Base-by-base conservation (phyloP, 306 rosid species). In the Clitoria ternatea region DNA sequence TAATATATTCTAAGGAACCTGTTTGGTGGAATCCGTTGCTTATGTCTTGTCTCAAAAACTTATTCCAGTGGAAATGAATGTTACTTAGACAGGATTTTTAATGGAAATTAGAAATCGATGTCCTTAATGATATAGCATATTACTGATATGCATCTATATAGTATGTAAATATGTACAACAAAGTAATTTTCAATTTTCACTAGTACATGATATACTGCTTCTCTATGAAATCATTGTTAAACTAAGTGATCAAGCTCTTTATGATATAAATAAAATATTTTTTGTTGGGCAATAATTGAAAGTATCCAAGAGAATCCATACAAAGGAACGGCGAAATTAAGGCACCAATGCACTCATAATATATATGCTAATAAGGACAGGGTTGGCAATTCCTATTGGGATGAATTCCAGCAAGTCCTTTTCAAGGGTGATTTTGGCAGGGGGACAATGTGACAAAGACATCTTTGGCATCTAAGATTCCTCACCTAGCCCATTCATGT, bases 361-460 rank as follows among this genome's bases (percentile, higher is more conserved):
- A 59, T 17, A 76, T 54, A 75, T 20, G 56, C 30, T 63, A 72
- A 72, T 23, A 20, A 57, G 23, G 87, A 76, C 92, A 85, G 72
- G 59, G 77, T 32, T 75, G 84, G 80, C 35, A 79, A 64, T 43
- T 57, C 59, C 23, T 39, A 67, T 66, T 63, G 69, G 73, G 79
- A 83, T 43, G 55, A 61, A 57, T 23, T 33, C 61, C n/a, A 39
- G 40, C 39, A 19, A 6, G 76, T 79, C 84, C 33, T 72, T 83
- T 81, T 79, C 86, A 73, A 68, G 43, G 83, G 73, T 54, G 70
- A 73, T 47, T 19, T 57, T 65, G 82, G 65, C 65, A 36, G 42
- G 70, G 76, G 73, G 78, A 74, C 88, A 85, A 71, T 57, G 72
- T 67, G 78, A 81, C 54, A 67, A 18, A 48, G 80, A 66, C 76